phyloP scores from a whole-genome alignment of 2,329 filamentous ascomycete genomes.

The Aspergillus pseudoglaucus region DNA sequence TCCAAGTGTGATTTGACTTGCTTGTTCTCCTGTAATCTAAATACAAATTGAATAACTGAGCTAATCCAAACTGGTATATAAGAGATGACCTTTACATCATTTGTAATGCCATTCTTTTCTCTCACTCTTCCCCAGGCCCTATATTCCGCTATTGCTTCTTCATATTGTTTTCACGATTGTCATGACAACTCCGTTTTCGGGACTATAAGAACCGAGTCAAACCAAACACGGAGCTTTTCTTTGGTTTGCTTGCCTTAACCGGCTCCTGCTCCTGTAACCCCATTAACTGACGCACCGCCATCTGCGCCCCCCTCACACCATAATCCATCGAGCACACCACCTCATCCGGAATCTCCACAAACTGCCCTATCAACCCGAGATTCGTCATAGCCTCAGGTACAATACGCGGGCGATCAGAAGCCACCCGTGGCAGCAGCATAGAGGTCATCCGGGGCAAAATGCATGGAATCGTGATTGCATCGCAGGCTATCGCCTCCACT shows the following conservation, averaged over 20 bases:
- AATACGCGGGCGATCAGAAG: constrained; percentile 33
- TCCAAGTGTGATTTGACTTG: too few relatives aligned
- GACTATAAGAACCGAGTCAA: too few relatives aligned
- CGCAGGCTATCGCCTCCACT: constrained; percentile 17
- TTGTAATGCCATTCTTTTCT: too few relatives aligned
- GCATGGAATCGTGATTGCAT: constrained; percentile 30
- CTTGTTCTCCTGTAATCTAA: too few relatives aligned
- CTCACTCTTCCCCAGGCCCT: too few relatives aligned
- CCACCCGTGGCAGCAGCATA: constrained; percentile 30
- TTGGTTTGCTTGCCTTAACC: constrained; percentile 3
- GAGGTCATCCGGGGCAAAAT: constrained; percentile 38
- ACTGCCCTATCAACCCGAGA: constrained; percentile 38
- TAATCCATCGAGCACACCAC: constrained; percentile 37
- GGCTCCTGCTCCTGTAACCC: constrained; percentile 10
- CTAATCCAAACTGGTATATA: too few relatives aligned
- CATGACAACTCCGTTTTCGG: too few relatives aligned
- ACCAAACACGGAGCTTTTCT: background rate
- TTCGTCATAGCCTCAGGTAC: constrained; percentile 33
- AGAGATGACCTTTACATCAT: too few relatives aligned
- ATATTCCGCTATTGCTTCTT: too few relatives aligned
- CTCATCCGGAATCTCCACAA: constrained; percentile 36
- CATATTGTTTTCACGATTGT: too few relatives aligned
- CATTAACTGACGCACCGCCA: constrained; percentile 29
- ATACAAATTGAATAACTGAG: too few relatives aligned
- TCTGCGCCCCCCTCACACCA: constrained; percentile 29